phyloP scores from a whole-genome alignment of 352 stramenopile genomes.

The Peronospora destructor region DNA sequence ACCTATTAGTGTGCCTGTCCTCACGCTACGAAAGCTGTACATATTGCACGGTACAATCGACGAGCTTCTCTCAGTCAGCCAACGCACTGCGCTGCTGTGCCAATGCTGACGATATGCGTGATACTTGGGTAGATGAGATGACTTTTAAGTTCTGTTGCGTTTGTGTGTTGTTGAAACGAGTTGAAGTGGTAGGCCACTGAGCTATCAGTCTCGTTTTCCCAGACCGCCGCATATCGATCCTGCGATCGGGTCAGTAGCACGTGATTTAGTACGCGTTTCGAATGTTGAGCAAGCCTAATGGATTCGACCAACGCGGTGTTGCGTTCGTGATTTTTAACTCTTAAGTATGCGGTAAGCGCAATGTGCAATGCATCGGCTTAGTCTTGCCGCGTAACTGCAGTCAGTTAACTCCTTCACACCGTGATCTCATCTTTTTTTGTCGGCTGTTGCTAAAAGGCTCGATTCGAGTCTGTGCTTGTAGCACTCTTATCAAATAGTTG shows the following conservation, averaged over 20 bases:
- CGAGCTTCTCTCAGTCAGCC: background rate
- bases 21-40: slow-evolving; percentile 2
- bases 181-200: slow-evolving; percentile 5
- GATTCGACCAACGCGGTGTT: background rate
- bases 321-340: slow-evolving; percentile 3
- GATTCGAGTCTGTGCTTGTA: background rate
- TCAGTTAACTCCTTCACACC: background rate
- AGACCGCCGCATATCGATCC: slow-evolving; percentile 3
- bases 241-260: slow-evolving; percentile 6
- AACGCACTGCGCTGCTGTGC: background rate
- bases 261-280: slow-evolving; percentile 13
- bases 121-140: background rate
- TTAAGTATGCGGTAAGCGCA: background rate
- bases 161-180: background rate
- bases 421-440: no score
- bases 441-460: background rate
- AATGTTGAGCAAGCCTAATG: slow-evolving; percentile 6
- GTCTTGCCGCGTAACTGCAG: background rate
- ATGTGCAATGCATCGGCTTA: background rate
- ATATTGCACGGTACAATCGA: background rate
- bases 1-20: slow-evolving; percentile 17
- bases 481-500: background rate
- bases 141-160: slow-evolving; percentile 4
- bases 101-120: background rate
- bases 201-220: slow-evolving; percentile 1